Evolutionary conservation across 768 basidiomycete genomes (phyloP).

Genomic region (Strobilomyces dryophilus): DNA sequence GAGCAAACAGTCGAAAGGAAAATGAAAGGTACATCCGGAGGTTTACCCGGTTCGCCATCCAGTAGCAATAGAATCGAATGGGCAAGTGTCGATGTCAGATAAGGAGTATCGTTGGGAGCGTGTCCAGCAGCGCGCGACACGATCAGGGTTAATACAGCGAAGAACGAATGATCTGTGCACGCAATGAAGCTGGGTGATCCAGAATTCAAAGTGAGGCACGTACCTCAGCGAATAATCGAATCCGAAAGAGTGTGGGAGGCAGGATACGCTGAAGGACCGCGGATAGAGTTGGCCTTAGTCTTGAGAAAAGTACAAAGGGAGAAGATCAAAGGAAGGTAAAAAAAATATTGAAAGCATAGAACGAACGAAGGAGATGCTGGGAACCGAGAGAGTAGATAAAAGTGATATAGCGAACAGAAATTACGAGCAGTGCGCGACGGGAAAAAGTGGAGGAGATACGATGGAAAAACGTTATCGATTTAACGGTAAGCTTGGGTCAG

Average conservation of each 20-base stretch:
- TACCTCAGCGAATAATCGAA: constrained; percentile 16
- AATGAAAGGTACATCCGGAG: background rate
- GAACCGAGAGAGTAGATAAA: background rate
- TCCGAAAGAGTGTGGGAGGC: constrained; percentile 7
- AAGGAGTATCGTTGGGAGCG: constrained; percentile 1
- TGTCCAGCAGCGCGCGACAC: background rate
- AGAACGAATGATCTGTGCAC: constrained; percentile 1
- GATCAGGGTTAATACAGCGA: background rate
- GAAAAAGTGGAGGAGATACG: background rate
- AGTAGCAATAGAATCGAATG: background rate
- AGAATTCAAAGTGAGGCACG: background rate
- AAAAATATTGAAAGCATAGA: background rate
- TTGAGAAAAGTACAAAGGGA: background rate
- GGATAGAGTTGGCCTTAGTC: background rate
- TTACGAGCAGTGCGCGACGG: too few species aligned
- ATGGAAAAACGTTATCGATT: constrained; percentile 1
- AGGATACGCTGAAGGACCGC: constrained; percentile 1
- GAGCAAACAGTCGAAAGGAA: background rate
- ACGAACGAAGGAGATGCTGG: constrained; percentile 4
- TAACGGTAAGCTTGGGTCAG: background rate
- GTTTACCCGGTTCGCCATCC: constrained; percentile 1
- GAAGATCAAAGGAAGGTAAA: background rate
- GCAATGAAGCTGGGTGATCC: background rate
- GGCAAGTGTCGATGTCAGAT: background rate
- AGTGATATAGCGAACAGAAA: background rate